Conservation (phyloP, 1,139 yeast species). For the Candida frijolesensis region DNA sequence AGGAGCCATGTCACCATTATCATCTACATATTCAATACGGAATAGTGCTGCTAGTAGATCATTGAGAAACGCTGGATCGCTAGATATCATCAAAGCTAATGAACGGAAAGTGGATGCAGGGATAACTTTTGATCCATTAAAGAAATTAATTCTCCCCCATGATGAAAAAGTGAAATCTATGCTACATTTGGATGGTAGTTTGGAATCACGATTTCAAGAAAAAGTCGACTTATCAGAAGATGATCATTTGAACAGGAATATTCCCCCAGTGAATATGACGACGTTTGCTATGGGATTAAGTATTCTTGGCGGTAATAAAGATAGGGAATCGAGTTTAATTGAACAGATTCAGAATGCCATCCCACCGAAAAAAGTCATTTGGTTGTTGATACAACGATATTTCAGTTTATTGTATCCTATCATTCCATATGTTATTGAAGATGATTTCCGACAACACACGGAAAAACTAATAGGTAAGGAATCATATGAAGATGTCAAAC, state of each 20-base stretch:
- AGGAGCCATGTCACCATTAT: slow-evolving; percentile 48
- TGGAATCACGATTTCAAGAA: slow-evolving; percentile 25
- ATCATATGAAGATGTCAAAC: slow-evolving; percentile 19
- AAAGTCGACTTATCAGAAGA: slow-evolving; percentile 38
- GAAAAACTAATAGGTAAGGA: slow-evolving; percentile 29
- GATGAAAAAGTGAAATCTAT: slow-evolving; percentile 16
- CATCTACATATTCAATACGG: slow-evolving; percentile 48
- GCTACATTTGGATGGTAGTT: slow-evolving; percentile 15
- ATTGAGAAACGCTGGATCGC: slow-evolving; percentile 29
- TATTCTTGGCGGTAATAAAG: slow-evolving; percentile 26
- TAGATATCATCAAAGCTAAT: slow-evolving; percentile 6
- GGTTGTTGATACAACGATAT: slow-evolving; percentile 30
- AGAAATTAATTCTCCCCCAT: slow-evolving; percentile 14
- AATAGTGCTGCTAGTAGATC: slow-evolving; percentile 47
- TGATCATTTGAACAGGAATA: slow-evolving; percentile 24
- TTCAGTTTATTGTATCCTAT: slow-evolving; percentile 29
- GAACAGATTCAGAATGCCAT: slow-evolving; percentile 31
- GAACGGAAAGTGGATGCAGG: slow-evolving; percentile 6
- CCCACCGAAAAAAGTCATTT: slow-evolving; percentile 30
- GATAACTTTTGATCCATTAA: slow-evolving; percentile 11
- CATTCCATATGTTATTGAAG: slow-evolving; percentile 36
- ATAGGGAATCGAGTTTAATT: slow-evolving; percentile 27
- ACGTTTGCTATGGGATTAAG: slow-evolving; percentile 26
- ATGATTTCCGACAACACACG: slow-evolving; percentile 23
- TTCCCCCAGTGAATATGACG: slow-evolving; percentile 16